These are phyloP conservation scores for Fusarium protoensiforme DNA, from an alignment of 2,329 filamentous ascomycete species.

Conservation along the genomic window DNA sequence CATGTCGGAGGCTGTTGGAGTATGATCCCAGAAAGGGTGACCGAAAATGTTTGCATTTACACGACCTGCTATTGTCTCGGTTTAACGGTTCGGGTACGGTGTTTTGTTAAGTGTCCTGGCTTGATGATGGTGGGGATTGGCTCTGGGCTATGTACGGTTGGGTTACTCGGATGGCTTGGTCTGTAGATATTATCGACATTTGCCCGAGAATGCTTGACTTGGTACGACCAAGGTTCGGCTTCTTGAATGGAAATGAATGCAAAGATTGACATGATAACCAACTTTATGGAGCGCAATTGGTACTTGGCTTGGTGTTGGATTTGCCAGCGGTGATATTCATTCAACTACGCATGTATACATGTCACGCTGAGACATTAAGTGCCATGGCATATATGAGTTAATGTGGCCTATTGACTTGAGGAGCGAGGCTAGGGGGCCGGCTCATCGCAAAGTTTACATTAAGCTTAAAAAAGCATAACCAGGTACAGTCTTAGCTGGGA, in stretches of 20 bases:
- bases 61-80: conserved; percentile 24
- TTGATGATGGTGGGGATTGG: conserved; percentile 19
- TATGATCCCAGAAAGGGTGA: conserved; percentile 26
- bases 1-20: conserved; percentile 17
- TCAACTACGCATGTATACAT: neutral
- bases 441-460: neutral
- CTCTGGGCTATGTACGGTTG: conserved; percentile 8
- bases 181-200: conserved; percentile 40
- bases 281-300: neutral
- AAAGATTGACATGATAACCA: conserved; percentile 1
- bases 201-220: conserved; percentile 25
- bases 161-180: conserved; percentile 31
- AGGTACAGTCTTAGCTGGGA: neutral
- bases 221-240: conserved; percentile 23
- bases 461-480: neutral
- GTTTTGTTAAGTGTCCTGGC: conserved; percentile 29
- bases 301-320: neutral
- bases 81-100: conserved; percentile 30
- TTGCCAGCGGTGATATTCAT: neutral
- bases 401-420: neutral
- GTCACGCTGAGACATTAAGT: neutral
- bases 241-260: conserved; percentile 31
- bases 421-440: neutral
- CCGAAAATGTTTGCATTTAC: conserved; percentile 27
- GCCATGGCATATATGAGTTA: neutral